Base-by-base conservation (phyloP, 2,329 filamentous ascomycete genomes). In the Xylariales sp. region DNA sequence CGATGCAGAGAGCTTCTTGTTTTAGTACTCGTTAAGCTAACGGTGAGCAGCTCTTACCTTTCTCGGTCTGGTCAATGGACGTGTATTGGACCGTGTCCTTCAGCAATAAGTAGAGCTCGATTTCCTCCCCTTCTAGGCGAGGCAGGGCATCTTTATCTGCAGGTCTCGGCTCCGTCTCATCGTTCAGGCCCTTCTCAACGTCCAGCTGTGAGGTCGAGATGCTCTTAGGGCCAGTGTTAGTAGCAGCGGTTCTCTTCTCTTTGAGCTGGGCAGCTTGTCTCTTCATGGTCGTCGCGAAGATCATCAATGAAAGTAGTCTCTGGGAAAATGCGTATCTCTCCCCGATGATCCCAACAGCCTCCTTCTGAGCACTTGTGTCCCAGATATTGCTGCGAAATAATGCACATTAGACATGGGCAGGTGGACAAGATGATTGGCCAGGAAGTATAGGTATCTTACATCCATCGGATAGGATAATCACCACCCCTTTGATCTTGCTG, bases 81-180 rank as follows among this genome's bases (percentile, higher is more conserved):
- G 80, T 82, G 59, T 85, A 89, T 57, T 88, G 84, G 69, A 84
- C 84, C n/a, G 86, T 82, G 41, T 82, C 75, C 47, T 85, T 73
- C 5, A 84, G 76, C 31, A 88, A 70, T 21, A 77, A 37, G 46
- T 65, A 65, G 46, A 72, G 51, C 47, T 63, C 51, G 44, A 66
- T 42, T 12, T 49, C 41, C 18, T 24, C 25, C 8, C 39, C 43
- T 12, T 27, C 38, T 10, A 28, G 36, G 42, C 18, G 51, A 31
- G 15, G 37, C 15, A 12, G 10, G 5, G 25, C 6, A 4, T 7
- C 19, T 25, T 25, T 31, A 7, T 14, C 19, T 31, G 11, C 31
- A 10, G 37, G n/a, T 20, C 15, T 22, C 8, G 27, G 33, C 4
- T 35, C 46, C 9, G 27, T 41, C 22, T 49, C 48, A 14, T 29